Conservation (phyloP, 306 rosid genomes). For the Glycine latifolia region DNA sequence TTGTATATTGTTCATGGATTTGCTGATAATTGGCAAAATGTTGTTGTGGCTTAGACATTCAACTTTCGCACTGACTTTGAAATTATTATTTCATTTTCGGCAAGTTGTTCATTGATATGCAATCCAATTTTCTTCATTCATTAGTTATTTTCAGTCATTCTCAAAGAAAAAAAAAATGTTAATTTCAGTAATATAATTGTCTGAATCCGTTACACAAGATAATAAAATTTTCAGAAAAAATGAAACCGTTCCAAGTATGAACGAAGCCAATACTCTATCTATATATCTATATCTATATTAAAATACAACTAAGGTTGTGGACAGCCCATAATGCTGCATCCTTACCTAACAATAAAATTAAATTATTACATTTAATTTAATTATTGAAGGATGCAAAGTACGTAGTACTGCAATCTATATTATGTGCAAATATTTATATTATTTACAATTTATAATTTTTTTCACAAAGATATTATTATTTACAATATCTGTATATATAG, state of each 20-base stretch:
- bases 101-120: slow-evolving; percentile 21
- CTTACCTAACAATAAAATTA: not conserved
- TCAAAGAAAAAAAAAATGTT: not conserved
- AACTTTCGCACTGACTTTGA: not conserved
- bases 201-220: not conserved
- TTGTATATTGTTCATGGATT: not conserved
- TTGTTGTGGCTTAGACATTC: slow-evolving; percentile 33
- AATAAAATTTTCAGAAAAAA: slow-evolving; percentile 29
- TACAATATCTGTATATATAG: not conserved
- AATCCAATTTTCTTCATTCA: slow-evolving; percentile 23
- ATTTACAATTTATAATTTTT: not conserved
- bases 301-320: slow-evolving; percentile 45
- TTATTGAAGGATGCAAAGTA: slow-evolving; percentile 21
- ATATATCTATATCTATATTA: not conserved
- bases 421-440: not conserved
- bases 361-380: slow-evolving; percentile 28
- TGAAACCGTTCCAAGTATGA: slow-evolving; percentile 22
- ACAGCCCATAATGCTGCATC: slow-evolving; percentile 64
- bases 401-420: not conserved
- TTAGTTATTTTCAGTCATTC: slow-evolving; percentile 1
- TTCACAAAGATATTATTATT: not conserved
- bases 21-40: slow-evolving; percentile 32
- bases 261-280: slow-evolving; percentile 42
- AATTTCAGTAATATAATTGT: not conserved
- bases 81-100: slow-evolving; percentile 30